Base-by-base conservation (phyloP, 2,329 filamentous ascomycete species). In the Fusarium sp. region DNA sequence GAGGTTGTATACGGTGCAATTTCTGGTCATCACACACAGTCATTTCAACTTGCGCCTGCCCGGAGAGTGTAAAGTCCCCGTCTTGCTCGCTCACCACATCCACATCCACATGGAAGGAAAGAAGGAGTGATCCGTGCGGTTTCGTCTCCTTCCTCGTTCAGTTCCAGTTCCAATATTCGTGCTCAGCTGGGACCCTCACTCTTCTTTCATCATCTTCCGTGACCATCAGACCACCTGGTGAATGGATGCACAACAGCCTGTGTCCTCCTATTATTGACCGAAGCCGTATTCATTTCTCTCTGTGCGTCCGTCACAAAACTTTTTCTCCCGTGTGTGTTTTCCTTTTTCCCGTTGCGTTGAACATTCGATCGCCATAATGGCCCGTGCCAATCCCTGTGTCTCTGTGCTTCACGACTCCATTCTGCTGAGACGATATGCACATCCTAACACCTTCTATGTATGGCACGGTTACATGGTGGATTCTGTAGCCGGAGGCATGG, bases 351-450 rank as follows among this genome's bases (percentile, higher is more conserved):
- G 71, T 64, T 67, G 57, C 69, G 33, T 37, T 52, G 59, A 66
- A 68, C 65, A 66, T 70, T 62, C 67, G 65, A 77, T 68, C 56
- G 37, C 69, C 43, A 45, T 60, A 66, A 65, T 66, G 71, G 68
- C 43, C 61, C 64, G 52, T 52, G 47, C 27, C 11, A 65, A 65
- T 64, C 70, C 70, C 67, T 61, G 66, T 14, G 43, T 9, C 65
- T 61, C 47, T 66, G 37, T 63, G 67, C 50, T 45, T 47, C 59
- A 32, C 40, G 58, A 61, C 73, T 68, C 68, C 27, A 56, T 75
- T 50, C 38, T 59, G 62, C 68, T 76, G 74, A 69, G 71, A 76
- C 74, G 71, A 65, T 52, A 59, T 63, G 33, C 65, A 69, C 63
- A 65, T 70, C 68, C 65, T 50, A 63, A 61, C 35, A 38, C 60